These are phyloP conservation scores for Zymoseptoria ardabiliae DNA, from an alignment of 2,329 filamentous ascomycete genomes.

Conservation along the genomic window DNA sequence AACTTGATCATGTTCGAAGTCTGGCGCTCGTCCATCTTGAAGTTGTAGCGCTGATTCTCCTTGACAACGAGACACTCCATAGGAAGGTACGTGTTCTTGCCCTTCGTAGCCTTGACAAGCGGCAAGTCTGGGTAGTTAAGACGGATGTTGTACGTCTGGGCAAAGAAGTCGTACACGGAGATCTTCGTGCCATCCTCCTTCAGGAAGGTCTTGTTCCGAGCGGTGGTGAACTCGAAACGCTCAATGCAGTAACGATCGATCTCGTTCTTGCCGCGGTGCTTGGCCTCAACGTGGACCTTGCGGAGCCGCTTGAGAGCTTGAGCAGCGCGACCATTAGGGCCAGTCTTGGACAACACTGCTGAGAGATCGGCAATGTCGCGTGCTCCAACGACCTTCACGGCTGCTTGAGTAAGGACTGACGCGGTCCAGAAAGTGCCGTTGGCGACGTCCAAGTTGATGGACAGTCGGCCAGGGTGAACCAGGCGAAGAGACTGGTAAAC, in stretches of 20 bases:
- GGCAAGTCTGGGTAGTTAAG: constrained; percentile 45
- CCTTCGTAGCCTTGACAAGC: constrained; percentile 52
- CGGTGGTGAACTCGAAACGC: constrained; percentile 37
- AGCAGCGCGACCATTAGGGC: constrained; percentile 13
- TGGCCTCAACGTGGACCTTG: constrained; percentile 35
- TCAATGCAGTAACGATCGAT: constrained; percentile 45
- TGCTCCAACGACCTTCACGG: constrained; percentile 25
- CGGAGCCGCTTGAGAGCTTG: constrained; percentile 37
- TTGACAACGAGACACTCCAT: constrained; percentile 50
- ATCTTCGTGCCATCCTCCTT: constrained; percentile 37
- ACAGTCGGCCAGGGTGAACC: constrained; percentile 52
- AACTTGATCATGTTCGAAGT: constrained; percentile 88
- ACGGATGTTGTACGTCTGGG: constrained; percentile 43
- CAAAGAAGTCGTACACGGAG: constrained; percentile 54
- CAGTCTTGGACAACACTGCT: constrained; percentile 9
- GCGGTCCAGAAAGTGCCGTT: constrained; percentile 80
- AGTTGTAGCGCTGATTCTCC: constrained; percentile 50
- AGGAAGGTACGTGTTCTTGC: constrained; percentile 43
- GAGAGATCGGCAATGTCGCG: constrained; percentile 25
- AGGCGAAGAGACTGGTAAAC: constrained; percentile 80
- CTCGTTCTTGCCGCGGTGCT: constrained; percentile 29
- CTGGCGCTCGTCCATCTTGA: constrained; percentile 54
- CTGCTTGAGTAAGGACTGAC: constrained; percentile 31
- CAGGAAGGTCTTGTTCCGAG: constrained; percentile 38
- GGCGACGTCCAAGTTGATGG: constrained; percentile 83